These are phyloP conservation scores for Diplodia corticola DNA, from an alignment of 2,329 filamentous ascomycete species.

Conservation along the genomic window DNA sequence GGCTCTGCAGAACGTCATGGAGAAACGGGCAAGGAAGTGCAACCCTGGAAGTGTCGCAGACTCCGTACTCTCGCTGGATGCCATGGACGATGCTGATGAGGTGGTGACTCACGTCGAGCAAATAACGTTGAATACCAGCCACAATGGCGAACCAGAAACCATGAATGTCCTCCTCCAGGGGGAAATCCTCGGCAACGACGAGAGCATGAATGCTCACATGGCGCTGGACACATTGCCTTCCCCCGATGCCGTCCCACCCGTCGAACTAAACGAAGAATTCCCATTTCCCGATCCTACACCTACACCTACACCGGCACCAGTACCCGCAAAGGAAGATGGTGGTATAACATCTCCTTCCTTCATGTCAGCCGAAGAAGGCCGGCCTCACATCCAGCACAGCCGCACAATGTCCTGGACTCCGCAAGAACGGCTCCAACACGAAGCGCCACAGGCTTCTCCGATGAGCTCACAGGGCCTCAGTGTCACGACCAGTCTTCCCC, in stretches of 20 bases:
- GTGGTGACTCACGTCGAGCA: conserved; percentile 22
- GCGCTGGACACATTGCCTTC: conserved; percentile 23
- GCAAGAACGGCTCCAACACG: neutral
- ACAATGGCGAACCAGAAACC: conserved; percentile 4
- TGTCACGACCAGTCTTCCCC: neutral
- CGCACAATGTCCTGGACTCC: conserved; percentile 20
- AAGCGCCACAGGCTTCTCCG: conserved; percentile 11
- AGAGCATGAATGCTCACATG: conserved; percentile 28
- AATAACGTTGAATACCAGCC: conserved; percentile 21
- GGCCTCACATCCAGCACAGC: conserved; percentile 6
- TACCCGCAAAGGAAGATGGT: neutral
- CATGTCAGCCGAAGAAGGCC: neutral
- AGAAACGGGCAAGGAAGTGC: conserved; percentile 16
- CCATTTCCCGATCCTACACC: conserved; percentile 22
- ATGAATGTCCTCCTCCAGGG: conserved; percentile 26
- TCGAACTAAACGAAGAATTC: conserved; percentile 23
- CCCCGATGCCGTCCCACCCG: neutral
- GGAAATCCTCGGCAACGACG: conserved; percentile 26
- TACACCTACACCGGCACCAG: neutral
- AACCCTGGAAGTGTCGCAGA: neutral
- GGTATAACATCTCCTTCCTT: neutral
- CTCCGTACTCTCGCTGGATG: neutral
- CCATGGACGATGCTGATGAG: conserved; percentile 10
- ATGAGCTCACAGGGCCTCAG: conserved; percentile 3
- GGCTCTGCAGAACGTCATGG: conserved; percentile 36